Percentiles rank a stretch among this genome's conserved stretches.
Conservation (phyloP, 345 rosid genomes). For the Bretschneidera sinensis region DNA sequence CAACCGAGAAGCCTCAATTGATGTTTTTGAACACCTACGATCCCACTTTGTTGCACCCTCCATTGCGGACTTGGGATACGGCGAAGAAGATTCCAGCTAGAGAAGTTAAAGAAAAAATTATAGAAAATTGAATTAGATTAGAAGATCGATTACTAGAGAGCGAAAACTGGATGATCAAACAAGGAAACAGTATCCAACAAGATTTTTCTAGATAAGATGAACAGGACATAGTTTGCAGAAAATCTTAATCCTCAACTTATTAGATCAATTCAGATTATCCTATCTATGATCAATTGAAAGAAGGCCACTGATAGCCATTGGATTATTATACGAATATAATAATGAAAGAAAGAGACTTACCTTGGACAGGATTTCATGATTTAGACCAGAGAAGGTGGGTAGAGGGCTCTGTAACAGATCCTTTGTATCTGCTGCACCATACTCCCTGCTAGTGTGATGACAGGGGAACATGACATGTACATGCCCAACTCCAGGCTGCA, state of each 20-base stretch:
- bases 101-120: not conserved
- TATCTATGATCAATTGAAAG: too few species aligned
- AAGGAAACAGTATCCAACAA: not conserved
- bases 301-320: too few species aligned
- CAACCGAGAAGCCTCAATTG: conserved; percentile 21
- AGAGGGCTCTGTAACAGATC: not conserved
- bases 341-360: not conserved
- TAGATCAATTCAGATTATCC: too few species aligned
- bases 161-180: not conserved
- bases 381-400: not conserved
- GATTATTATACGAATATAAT: too few species aligned
- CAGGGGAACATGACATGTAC: not conserved
- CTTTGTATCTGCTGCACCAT: not conserved
- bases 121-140: not conserved
- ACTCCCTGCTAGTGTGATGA: not conserved
- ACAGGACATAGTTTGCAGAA: too few species aligned
- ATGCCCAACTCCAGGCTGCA: not conserved
- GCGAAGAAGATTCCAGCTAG: conserved; percentile 15
- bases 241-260: too few species aligned
- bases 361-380: not conserved
- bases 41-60: conserved; percentile 44
- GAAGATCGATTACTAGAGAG: not conserved
- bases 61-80: conserved; percentile 17
- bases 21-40: conserved; percentile 24
- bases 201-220: too few species aligned